A percentile compares a stretch with the other conserved stretches of the same genome.
phyloP scores from a whole-genome alignment of 75 land plant species.

The Pseudotsuga menziesii region DNA sequence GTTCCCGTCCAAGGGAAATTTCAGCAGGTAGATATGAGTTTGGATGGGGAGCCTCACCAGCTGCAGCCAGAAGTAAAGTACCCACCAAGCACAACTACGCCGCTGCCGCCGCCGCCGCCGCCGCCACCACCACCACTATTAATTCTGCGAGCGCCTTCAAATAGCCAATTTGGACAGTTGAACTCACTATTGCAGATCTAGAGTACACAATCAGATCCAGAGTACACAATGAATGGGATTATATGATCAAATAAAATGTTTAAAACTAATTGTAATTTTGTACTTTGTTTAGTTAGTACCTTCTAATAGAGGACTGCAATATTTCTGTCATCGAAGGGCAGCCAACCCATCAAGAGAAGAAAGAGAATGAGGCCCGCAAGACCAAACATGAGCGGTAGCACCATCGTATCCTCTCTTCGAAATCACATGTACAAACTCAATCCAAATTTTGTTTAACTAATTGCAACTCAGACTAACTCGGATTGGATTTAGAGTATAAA shows the following conservation, averaged over 20 bases:
- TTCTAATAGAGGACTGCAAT: conserved; percentile 68
- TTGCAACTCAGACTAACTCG: neutral
- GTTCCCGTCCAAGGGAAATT: too few relatives aligned
- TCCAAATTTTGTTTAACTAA: neutral
- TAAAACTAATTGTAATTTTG: neutral
- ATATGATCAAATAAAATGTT: neutral
- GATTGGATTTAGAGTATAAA: too few relatives aligned
- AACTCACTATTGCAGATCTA: conserved; percentile 76
- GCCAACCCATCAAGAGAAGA: conserved; percentile 56
- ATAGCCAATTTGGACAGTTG: conserved; percentile 73
- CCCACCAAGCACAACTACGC: too few relatives aligned
- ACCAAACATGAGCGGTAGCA: conserved; percentile 58
- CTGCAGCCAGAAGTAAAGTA: too few relatives aligned
- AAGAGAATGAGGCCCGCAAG: conserved; percentile 68
- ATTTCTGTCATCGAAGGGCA: conserved; percentile 79
- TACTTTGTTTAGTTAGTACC: conserved; percentile 20
- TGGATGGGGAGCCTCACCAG: too few relatives aligned
- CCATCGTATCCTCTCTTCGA: conserved; percentile 69
- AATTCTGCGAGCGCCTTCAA: conserved; percentile 60
- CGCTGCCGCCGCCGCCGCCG: too few relatives aligned
- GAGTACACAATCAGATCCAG: neutral
- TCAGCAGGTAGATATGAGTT: too few relatives aligned
- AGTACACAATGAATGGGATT: neutral
- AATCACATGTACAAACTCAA: conserved; percentile 18
- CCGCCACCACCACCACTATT: too few relatives aligned